Evolutionary conservation across 2,329 filamentous ascomycete species (phyloP).

Genomic region (Hymenoscyphus scutula): DNA sequence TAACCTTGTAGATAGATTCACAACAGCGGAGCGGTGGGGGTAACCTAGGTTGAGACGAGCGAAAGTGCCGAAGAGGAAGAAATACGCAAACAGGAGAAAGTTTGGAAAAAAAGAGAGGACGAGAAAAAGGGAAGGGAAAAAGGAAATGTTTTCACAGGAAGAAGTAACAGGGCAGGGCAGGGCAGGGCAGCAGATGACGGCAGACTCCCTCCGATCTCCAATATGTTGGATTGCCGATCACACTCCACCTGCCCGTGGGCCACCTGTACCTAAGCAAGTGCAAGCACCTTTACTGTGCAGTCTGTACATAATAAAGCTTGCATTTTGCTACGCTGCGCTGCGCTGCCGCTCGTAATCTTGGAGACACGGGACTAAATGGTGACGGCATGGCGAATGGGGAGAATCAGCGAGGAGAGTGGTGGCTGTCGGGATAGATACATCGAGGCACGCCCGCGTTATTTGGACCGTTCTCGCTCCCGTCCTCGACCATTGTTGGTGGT

Average conservation of each 20-base stretch:
- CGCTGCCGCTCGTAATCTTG: no score
- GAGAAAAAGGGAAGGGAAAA: not conserved
- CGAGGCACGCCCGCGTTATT: not conserved
- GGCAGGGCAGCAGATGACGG: not conserved
- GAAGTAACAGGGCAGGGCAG: not conserved
- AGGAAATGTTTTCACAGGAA: not conserved
- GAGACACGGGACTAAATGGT: not conserved
- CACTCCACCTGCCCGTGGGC: slow-evolving; percentile 2
- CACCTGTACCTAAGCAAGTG: not conserved
- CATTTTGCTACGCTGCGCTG: not conserved
- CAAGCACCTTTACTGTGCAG: not conserved
- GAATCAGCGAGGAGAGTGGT: not conserved
- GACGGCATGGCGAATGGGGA: not conserved
- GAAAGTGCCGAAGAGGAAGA: not conserved
- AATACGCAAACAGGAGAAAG: not conserved
- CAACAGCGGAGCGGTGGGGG: not conserved
- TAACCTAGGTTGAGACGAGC: not conserved
- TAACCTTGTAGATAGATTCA: not conserved
- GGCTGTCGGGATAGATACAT: not conserved
- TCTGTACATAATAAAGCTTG: not conserved
- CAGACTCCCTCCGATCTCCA: not conserved
- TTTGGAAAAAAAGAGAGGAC: not conserved
- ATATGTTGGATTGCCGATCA: not conserved
- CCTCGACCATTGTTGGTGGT: not conserved
- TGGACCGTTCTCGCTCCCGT: not conserved